Evolutionary conservation across 495 filamentous ascomycete genomes (phyloP), one percentile per base, ranked within the genome.

Genomic region (Lasiosphaeris hirsuta): DNA sequence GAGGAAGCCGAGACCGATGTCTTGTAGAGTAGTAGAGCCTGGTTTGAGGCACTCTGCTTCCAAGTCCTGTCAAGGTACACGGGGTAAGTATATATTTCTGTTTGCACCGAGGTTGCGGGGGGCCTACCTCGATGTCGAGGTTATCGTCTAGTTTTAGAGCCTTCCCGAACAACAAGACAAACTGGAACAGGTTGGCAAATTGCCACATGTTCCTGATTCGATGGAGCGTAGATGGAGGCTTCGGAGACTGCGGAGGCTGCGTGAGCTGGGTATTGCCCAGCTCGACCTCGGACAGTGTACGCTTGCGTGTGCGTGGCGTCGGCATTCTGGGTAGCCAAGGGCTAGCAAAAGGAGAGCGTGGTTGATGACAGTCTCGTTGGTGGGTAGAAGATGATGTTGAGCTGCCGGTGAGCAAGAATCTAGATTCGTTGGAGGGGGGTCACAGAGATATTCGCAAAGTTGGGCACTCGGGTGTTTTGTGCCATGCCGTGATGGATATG

Each of bases 111-210:
- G 0, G 4, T 34, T 49, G 30, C 14, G 36, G 7, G 43, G 47
- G 2, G 10, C 23, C 14, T 36, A 96, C 92, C 74, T 96, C 91
- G 58, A 96, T 88, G 60, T 87, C 88, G 50, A 96, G 75, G 67
- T 87, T 84, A 62, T 94, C 87, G 66, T 93, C 89, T 56, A 96
- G 87, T 73, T 93, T 95, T 72, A 95, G 86, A 42, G 87, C 84
- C 61, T 86, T 84, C 30, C 92, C 92, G 73, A 98, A 98, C 51
- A 91, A 81, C 63, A 84, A 85, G 52, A 97, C 88, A 76, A 90
- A 98, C 72, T 98, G 94, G 76, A 87, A 91, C 5, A 98, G 79
- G 67, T 90, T 92, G 45, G 94, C 90, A 72, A 98, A 96, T 71
- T 97, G 89, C 92, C 94, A 97, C 75, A 86, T 87, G 69, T 89